These are phyloP conservation scores for Trichoderma guizhouense DNA, from an alignment of 2,329 filamentous ascomycete species.

Conservation along the genomic window DNA sequence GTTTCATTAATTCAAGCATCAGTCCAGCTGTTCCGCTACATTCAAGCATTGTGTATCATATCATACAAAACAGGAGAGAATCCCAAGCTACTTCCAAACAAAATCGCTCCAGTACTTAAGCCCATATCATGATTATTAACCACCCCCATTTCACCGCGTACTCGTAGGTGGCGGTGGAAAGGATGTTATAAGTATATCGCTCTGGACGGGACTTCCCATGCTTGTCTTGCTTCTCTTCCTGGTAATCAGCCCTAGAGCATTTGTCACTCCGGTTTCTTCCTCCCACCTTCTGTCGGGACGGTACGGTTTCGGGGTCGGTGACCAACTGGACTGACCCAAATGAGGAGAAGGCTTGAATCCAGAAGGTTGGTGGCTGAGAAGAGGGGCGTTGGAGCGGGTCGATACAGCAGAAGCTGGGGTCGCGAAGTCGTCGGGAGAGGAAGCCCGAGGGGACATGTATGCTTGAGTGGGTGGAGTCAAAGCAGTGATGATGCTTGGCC, in stretches of 20 bases:
- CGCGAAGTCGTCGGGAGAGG: constrained; percentile 23
- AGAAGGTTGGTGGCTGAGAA: constrained; percentile 28
- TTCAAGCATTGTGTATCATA: neutral
- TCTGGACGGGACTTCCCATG: constrained; percentile 11
- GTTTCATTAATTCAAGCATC: neutral
- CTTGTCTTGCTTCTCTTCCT: constrained; percentile 8
- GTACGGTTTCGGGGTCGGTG: neutral
- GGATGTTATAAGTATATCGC: constrained; percentile 27
- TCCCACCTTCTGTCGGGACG: constrained; percentile 3
- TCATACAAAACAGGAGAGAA: neutral
- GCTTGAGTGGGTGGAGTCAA: constrained; percentile 23
- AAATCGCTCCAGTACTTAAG: neutral
- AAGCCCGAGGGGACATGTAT: constrained; percentile 5
- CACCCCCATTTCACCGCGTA: constrained; percentile 18
- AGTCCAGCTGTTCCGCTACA: neutral
- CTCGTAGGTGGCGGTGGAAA: constrained; percentile 40
- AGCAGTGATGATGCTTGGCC: constrained; percentile 22
- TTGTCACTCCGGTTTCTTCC: neutral
- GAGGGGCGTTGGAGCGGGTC: constrained; percentile 32
- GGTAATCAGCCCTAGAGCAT: neutral
- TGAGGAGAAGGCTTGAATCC: constrained; percentile 25
- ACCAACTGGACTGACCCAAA: constrained; percentile 11
- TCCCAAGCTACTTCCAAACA: neutral
- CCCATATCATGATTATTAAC: neutral
- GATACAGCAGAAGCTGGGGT: constrained; percentile 36